Conservation (phyloP, 2,329 filamentous ascomycete genomes). For the Coleophoma crateriformis region DNA sequence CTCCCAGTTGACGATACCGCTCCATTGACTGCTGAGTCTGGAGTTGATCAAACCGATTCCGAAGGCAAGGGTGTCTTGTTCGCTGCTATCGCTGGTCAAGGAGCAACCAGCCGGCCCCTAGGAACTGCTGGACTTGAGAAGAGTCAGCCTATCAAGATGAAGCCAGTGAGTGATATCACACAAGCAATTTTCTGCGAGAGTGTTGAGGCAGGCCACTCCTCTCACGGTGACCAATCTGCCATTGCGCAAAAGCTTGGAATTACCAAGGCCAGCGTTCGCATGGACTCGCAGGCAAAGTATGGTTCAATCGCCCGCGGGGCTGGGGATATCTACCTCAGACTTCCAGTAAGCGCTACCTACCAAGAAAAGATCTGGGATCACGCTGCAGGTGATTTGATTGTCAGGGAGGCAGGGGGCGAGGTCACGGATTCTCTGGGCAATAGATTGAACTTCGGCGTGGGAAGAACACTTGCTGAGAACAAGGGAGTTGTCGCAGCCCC, state of each 20-base stretch:
- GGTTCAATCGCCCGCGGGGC: constrained; percentile 90
- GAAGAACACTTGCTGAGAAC: constrained; percentile 81
- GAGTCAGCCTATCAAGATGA: constrained; percentile 71
- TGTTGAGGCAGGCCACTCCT: constrained; percentile 88
- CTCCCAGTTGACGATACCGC: constrained; percentile 79
- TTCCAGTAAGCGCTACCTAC: constrained; percentile 82
- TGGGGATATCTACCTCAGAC: constrained; percentile 87
- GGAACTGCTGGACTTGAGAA: constrained; percentile 46
- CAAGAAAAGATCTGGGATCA: constrained; percentile 99
- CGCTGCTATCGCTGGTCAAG: constrained; percentile 72
- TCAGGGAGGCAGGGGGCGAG: constrained; percentile 85
- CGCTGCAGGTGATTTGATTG: constrained; percentile 89
- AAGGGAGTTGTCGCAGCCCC: constrained; percentile 92
- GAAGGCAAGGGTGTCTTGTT: constrained; percentile 82
- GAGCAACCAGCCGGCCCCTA: constrained; percentile 75
- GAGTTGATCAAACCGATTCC: constrained; percentile 66
- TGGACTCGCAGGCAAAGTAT: constrained; percentile 99
- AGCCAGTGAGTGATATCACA: constrained; percentile 64
- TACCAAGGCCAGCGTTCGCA: constrained; percentile 80
- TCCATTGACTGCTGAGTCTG: constrained; percentile 65
- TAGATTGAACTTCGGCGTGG: constrained; percentile 78
- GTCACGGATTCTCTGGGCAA: constrained; percentile 88
- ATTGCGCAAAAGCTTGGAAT: constrained; percentile 85
- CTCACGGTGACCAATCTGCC: constrained; percentile 78
- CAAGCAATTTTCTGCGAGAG: constrained; percentile 93